Evolutionary conservation across 2,329 filamentous ascomycete species (phyloP), one percentile per base, ranked within the genome.

Genomic region (Calonectria ilicicola): DNA sequence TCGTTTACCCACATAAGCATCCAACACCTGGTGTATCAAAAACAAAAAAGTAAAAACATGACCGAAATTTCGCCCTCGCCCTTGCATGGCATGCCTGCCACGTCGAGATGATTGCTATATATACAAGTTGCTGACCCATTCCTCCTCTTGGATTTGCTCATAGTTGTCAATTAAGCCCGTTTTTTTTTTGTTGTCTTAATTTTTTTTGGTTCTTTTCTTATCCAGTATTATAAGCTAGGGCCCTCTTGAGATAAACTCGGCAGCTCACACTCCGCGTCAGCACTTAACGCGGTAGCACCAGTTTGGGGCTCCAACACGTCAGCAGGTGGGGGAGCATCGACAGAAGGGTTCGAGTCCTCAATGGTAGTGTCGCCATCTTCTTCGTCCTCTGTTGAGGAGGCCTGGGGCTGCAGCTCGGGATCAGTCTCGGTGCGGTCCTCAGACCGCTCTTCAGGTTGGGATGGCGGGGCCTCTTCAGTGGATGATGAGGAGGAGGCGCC

Each of bases 231-330:
- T 67, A 40, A 73, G 40, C 49, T 71, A 2, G 62, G 62, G 8
- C 27, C 46, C 12, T 80, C 78, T 69, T 82, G 80, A 26, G 84
- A 82, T 29, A 91, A 81, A 72, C 86, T 87, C 73, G 91, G 77
- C 75, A 92, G 78, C 9, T 88, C 89, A 77, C 86, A 88, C 15
- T 86, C 89, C 10, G 89, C 89, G 53, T 86, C 84, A 5, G 86
- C 88, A 70, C 86, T 86, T 44, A 87, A 83, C 21, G 84, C 85
- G 78, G 85, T 88, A 72, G 84, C n/a, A 32, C 12, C 26, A 26
- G 49, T 21, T 35, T 26, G 47, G 32, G 23, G 65, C 42, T 40
- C 56, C 21, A 29, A 49, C 49, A 58, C 29, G 29, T 42, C 29
- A 40, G 26, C 40, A 17, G 29, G 40, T 26, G 62, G 62, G 67